Conservation (phyloP, 306 rosid species). For the Castanea sativa region DNA sequence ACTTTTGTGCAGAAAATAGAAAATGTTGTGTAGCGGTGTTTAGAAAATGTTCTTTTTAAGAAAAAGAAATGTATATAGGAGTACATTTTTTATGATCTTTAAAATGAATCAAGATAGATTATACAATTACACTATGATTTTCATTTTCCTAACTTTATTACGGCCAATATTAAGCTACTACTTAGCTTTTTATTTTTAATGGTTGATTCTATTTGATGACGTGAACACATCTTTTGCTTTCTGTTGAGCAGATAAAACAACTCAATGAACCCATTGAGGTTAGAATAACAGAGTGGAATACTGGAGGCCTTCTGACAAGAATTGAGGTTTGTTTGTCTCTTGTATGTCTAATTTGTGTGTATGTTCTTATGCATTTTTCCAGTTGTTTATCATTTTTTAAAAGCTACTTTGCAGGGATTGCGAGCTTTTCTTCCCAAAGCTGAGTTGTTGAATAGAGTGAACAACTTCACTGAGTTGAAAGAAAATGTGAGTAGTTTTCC, state of each 20-base stretch:
- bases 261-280: conserved; percentile 79
- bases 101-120: neutral
- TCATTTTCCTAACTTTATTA: neutral
- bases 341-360: conserved; percentile 3
- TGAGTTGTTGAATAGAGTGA: conserved; percentile 70
- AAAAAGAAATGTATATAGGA: neutral
- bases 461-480: conserved; percentile 75
- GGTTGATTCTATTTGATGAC: conserved; percentile 5
- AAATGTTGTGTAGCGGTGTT: neutral
- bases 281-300: conserved; percentile 90
- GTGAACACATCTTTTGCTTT: conserved; percentile 17
- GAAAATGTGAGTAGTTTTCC: conserved; percentile 55
- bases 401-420: conserved; percentile 63
- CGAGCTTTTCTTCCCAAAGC: conserved; percentile 88
- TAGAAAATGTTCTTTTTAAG: neutral
- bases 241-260: conserved; percentile 67
- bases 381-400: conserved; percentile 12
- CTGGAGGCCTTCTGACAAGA: conserved; percentile 87
- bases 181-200: too few species aligned
- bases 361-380: neutral
- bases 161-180: neutral
- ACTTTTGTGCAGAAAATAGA: conserved; percentile 13
- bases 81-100: neutral
- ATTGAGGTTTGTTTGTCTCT: conserved; percentile 66
- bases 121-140: neutral